phyloP scores from a whole-genome alignment of 192 early-diverging fungal genomes.

The Backusella psychrophila region DNA sequence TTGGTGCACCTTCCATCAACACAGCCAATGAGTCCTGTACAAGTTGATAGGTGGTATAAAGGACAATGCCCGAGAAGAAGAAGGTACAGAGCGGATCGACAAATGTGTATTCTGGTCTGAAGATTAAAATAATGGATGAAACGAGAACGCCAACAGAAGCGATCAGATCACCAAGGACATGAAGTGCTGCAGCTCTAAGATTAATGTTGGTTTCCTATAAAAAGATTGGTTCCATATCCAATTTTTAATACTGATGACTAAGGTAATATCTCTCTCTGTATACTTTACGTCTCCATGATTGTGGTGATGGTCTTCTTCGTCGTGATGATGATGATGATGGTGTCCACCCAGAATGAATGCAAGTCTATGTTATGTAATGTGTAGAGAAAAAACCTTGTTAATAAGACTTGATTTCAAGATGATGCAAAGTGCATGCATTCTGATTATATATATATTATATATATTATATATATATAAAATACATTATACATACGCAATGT shows the following conservation, averaged over 20 bases:
- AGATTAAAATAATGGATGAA: slow-evolving; percentile 63
- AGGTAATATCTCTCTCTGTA: no score
- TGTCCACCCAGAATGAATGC: slow-evolving; percentile 57
- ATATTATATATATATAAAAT: not conserved
- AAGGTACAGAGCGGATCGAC: slow-evolving; percentile 85
- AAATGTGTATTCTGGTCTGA: slow-evolving; percentile 55
- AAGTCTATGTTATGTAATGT: slow-evolving; percentile 30
- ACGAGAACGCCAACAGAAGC: slow-evolving; percentile 76
- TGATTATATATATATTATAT: not conserved
- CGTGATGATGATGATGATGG: slow-evolving; percentile 39
- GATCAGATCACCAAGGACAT: slow-evolving; percentile 79
- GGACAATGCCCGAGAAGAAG: slow-evolving; percentile 73
- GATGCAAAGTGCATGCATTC: not conserved
- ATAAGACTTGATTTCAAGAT: not conserved
- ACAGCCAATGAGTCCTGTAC: slow-evolving; percentile 63
- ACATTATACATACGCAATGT: slow-evolving; percentile 59
- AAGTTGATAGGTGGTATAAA: slow-evolving; percentile 67
- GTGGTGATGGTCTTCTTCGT: slow-evolving; percentile 39
- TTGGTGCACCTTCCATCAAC: slow-evolving; percentile 75
- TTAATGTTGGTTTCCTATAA: slow-evolving; percentile 55
- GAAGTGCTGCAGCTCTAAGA: slow-evolving; percentile 69
- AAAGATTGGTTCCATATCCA: not conserved
- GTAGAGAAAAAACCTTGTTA: not conserved
- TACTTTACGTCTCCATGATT: slow-evolving; percentile 15
- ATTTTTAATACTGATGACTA: not conserved